Evolutionary conservation across 257 asterid genomes (phyloP).

Genomic region (Osmanthus fragrans): DNA sequence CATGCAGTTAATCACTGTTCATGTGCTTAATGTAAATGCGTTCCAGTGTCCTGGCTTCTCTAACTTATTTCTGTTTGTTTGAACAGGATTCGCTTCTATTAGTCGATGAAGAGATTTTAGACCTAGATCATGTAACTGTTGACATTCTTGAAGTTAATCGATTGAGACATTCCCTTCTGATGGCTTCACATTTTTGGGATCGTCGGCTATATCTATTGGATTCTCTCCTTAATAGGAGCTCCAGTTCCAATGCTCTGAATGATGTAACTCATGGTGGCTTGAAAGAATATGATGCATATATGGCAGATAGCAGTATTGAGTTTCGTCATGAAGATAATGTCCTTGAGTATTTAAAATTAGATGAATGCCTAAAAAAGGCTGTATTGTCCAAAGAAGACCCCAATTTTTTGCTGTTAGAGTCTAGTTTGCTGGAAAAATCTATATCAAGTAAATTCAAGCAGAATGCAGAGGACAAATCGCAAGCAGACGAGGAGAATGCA

Average conservation of each 20-base stretch:
- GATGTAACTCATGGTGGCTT: constrained; percentile 28
- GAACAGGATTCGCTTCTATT: constrained; percentile 57
- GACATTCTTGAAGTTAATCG: constrained; percentile 86
- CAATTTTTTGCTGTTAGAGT: constrained; percentile 22
- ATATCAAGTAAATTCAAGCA: constrained; percentile 21
- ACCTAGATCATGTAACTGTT: constrained; percentile 31
- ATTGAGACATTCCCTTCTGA: constrained; percentile 67
- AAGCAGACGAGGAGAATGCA: constrained; percentile 25
- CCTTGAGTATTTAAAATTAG: constrained; percentile 33
- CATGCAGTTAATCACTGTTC: not conserved
- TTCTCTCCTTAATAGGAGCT: constrained; percentile 50
- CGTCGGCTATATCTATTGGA: constrained; percentile 54
- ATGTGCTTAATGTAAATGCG: not conserved
- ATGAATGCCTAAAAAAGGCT: constrained; percentile 28
- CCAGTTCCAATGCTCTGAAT: constrained; percentile 39
- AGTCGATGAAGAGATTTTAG: constrained; percentile 30
- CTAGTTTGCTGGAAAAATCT: constrained; percentile 28
- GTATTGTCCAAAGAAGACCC: constrained; percentile 29
- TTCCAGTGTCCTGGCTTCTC: not conserved
- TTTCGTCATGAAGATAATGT: constrained; percentile 36
- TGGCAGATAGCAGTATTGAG: constrained; percentile 31
- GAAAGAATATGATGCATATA: constrained; percentile 38
- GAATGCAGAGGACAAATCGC: constrained; percentile 24
- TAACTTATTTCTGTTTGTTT: constrained; percentile 14
- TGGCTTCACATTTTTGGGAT: constrained; percentile 75